Percentiles rank a stretch among this genome's conserved stretches.
phyloP scores from a whole-genome alignment of 805 yeast species.

The Candida easanensis region DNA sequence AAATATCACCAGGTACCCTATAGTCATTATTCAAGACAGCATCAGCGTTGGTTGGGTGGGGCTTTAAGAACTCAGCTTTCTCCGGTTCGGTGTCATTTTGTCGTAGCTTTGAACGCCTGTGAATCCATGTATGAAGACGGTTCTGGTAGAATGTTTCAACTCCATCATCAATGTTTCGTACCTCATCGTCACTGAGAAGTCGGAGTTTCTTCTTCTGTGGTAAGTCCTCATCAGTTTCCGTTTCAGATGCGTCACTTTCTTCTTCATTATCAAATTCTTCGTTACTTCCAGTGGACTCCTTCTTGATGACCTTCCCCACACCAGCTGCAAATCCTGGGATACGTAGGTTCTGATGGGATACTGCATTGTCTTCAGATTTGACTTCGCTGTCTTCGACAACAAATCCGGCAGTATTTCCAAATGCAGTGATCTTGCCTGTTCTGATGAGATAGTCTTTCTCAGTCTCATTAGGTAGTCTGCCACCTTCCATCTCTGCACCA shows the following conservation, averaged over 20 bases:
- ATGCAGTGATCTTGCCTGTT: constrained; percentile 92
- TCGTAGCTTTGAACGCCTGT: constrained; percentile 46
- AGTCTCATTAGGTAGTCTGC: constrained; percentile 62
- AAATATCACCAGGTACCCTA: constrained; percentile 86
- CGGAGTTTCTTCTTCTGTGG: constrained; percentile 13
- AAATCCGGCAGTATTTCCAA: constrained; percentile 68
- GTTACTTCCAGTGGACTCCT: constrained; percentile 11
- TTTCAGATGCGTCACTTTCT: constrained; percentile 16
- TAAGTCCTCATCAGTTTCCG: constrained; percentile 21
- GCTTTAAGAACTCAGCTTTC: constrained; percentile 61
- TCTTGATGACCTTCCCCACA: constrained; percentile 13
- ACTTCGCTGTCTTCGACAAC: constrained; percentile 33
- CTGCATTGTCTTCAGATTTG: constrained; percentile 8
- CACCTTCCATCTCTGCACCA: constrained; percentile 13
- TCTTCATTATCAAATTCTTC: constrained; percentile 20
- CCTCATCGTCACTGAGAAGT: constrained; percentile 30
- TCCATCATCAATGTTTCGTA: constrained; percentile 72
- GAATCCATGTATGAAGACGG: constrained; percentile 60
- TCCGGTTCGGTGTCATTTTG: constrained; percentile 11
- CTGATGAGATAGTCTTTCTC: constrained; percentile 78
- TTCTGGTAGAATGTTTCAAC: constrained; percentile 60
- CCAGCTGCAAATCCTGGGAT: constrained; percentile 22
- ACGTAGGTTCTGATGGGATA: constrained; percentile 24
- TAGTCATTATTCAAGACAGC: constrained; percentile 69
- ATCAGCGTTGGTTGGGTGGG: constrained; percentile 77